Base-by-base conservation (phyloP, 139 green algal genomes). In the Nannochloris sp. region DNA sequence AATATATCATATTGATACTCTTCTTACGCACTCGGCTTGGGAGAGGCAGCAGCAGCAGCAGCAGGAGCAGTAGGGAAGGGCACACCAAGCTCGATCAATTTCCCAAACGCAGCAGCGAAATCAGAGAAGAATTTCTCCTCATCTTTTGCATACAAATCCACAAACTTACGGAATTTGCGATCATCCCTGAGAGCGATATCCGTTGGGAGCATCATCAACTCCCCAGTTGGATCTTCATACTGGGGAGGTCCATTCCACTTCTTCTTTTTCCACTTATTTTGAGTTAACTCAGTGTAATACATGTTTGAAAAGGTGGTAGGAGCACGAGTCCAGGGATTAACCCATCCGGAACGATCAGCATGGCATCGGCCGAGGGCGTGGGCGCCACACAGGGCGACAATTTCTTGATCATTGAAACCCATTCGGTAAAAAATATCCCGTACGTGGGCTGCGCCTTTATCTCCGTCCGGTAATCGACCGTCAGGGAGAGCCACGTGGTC, bases 171-270 rank as follows among this genome's bases (percentile, higher is more conserved):
- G 72, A 94, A 90, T 61, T 87, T 87, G 31, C 77, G 77, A 75
- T 92, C 82, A 72, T 70, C 74, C 23, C 92, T 39, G 45, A 95
- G 60, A 8, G 69, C 66, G 61, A 78, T 83, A 65, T 86, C 79
- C 1, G 82, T 82, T 23, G 83, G 81, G 44, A 95, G 73, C 90
- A 96, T 97, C 90, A 97, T 96, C 19, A 97, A 79, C 62, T 81
- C 19, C 2, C 66, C 61, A 51, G 39, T 82, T 65, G 78, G 77
- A 78, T 95, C 85, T 72, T 95, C 81, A 67, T 89, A 94, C 78
- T 95, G 86, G 64, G 82, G 44, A 1, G 89, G 89, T 24, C 86
- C 85, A 30, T 78, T 68, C 85, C 85, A 92, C 58, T 87, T 88
- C 70, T 89, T 91, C 75, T 87, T 87, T 24, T 55, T 78, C 86